Base-by-base conservation (phyloP, 192 early-diverging fungal genomes). In the Coemansia sp. region DNA sequence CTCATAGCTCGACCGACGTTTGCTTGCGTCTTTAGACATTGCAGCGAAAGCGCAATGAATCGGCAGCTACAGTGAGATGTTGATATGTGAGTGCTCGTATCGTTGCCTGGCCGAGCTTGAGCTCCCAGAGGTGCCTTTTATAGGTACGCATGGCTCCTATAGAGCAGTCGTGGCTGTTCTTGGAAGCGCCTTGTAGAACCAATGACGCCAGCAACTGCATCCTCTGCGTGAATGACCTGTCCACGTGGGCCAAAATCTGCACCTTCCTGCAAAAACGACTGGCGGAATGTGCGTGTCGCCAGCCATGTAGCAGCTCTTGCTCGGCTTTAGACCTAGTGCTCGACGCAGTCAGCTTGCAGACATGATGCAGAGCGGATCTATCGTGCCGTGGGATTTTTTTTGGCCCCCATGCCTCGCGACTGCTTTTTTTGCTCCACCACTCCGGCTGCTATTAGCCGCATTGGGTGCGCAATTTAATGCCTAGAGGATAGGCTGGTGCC, bases 1-100 rank as follows among this genome's bases (percentile, higher is more conserved):
- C 56, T 58, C 56, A 21, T 58, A 58, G 56, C 56, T 58, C 8
- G 24, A 37, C 9, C 56, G 13, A 21, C 33, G 56, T 11, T 58
- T 58, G 11, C 21, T 28, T 5, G 8, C 7, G 18, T 58, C 31
- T 8, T 9, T 18, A 24, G 56, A 58, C 56, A 58, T 58, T 51
- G 45, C 45, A 10, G 9, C 8, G 45, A 8, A 23, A 9, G 5
- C 2, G 45, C 5, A 5, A 23, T 23, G 45, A n/a, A 42, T 13
- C 6, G 39, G 39, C 13, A 6, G 5, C 31, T 31, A 31, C 31
- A 13, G 11, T 42, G 20, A 18, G n/a, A 18, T 46, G 20, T 21
- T 46, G 48, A 11, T 24, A 28, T 24, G 11, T 24, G 7, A 24
- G 39, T 42, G 3, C 16, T 9, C 11, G 48, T 51, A 24, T 5